Percentiles rank a stretch among this genome's conserved stretches.
These are phyloP conservation scores for Naegleria gruberi DNA, from an alignment of 208 protist genomes.

Conservation along the genomic window DNA sequence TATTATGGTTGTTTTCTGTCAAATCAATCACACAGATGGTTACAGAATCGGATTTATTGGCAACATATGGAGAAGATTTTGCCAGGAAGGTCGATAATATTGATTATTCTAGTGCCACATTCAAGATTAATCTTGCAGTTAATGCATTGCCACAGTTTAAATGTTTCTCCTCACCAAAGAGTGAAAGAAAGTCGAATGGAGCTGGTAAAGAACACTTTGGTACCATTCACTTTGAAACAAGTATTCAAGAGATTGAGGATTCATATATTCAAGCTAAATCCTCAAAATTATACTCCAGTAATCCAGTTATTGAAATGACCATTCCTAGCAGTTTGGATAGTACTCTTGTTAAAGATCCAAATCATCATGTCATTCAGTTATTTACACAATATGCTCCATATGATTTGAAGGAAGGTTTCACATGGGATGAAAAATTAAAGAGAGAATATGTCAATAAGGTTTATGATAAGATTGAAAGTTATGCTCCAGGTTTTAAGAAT, in stretches of 20 bases:
- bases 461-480: constrained; percentile 45
- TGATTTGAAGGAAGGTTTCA: neutral
- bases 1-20: too few species aligned
- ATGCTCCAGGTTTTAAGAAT: constrained; percentile 42
- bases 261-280: constrained; percentile 25
- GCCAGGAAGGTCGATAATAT: constrained; percentile 17
- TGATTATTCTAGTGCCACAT: constrained; percentile 32
- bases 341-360: constrained; percentile 36
- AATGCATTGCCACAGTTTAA: constrained; percentile 43
- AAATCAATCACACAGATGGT: neutral
- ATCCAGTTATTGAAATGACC: constrained; percentile 39
- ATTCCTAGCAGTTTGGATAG: constrained; percentile 46
- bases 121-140: constrained; percentile 52
- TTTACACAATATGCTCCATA: constrained; percentile 58
- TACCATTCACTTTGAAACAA: constrained; percentile 46
- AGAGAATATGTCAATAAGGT: constrained; percentile 27
- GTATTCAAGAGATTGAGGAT: constrained; percentile 32
- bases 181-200: neutral
- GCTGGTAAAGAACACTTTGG: constrained; percentile 40
- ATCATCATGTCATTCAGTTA: constrained; percentile 47
- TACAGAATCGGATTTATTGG: neutral
- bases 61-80: neutral
- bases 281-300: neutral
- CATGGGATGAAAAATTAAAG: neutral
- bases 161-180: neutral